A percentile compares a stretch with the other conserved stretches of the same genome.
Conservation (phyloP, 768 basidiomycete species). For the Asterophora lycoperdoides region DNA sequence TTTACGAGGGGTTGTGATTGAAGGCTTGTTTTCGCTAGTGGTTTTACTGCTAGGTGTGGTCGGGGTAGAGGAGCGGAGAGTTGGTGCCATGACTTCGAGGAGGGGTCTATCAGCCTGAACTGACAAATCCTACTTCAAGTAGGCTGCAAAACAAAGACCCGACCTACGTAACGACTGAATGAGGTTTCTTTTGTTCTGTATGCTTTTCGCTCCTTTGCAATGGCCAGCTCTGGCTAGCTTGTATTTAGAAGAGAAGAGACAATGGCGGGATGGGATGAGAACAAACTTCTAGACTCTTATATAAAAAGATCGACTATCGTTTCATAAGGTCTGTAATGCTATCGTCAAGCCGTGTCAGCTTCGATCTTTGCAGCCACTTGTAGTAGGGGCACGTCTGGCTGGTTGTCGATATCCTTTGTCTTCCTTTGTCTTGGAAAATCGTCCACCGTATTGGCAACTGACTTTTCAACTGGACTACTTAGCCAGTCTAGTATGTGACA, state of each 20-base stretch:
- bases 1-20: conserved; percentile 43
- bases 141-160: neutral
- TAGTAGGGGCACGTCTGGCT: neutral
- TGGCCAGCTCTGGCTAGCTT: no score
- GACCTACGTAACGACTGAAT: no score
- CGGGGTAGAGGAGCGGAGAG: conserved; percentile 17
- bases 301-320: no score
- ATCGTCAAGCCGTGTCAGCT: no score
- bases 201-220: no score
- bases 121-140: conserved; percentile 1
- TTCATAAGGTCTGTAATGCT: no score
- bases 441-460: neutral
- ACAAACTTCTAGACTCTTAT: no score
- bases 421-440: no score
- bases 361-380: no score
- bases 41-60: conserved; percentile 16
- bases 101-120: neutral
- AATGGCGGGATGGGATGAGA: no score
- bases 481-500: no score
- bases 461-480: neutral
- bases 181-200: neutral
- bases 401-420: neutral
- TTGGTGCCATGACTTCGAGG: conserved; percentile 16
- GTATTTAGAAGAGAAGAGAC: no score
- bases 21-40: neutral